A percentile compares a stretch with the other conserved stretches of the same genome.
These are phyloP conservation scores for Populus nigra DNA, from an alignment of 345 rosid species.

Conservation along the genomic window DNA sequence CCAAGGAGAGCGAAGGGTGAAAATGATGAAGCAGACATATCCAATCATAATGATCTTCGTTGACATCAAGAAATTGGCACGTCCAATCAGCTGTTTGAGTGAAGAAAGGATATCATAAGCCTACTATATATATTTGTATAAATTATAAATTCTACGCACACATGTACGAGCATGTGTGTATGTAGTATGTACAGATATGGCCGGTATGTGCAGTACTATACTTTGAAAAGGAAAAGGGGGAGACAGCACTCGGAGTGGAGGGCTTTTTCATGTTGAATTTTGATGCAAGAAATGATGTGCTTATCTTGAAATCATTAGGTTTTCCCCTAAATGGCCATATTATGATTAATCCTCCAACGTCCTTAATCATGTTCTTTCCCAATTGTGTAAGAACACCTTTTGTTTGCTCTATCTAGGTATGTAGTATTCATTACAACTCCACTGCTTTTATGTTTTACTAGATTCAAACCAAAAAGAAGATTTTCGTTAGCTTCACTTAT, in stretches of 20 bases:
- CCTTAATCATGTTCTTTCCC: conserved; percentile 11
- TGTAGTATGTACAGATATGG: neutral
- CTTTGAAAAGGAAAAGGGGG: neutral
- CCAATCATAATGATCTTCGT: conserved; percentile 37
- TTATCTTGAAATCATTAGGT: conserved; percentile 33
- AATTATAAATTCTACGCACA: no score
- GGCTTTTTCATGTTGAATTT: conserved; percentile 24
- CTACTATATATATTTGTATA: neutral
- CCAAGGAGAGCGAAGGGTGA: neutral
- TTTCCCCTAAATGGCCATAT: conserved; percentile 25
- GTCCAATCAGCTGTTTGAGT: conserved; percentile 27
- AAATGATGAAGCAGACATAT: conserved; percentile 29
- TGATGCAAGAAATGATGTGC: conserved; percentile 37
- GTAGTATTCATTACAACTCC: neutral
- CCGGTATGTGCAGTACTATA: neutral
- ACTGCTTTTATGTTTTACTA: neutral
- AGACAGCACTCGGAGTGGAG: conserved; percentile 8
- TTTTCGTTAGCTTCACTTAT: neutral
- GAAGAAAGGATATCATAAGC: conserved; percentile 7
- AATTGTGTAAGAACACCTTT: neutral
- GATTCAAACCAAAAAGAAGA: neutral
- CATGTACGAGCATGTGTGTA: neutral
- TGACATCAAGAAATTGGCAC: conserved; percentile 38
- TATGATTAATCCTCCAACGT: conserved; percentile 19
- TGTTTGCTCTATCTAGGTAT: neutral